Percentiles rank a stretch among this genome's conserved stretches.
phyloP scores from a whole-genome alignment of 768 basidiomycete genomes.

The Termitomyces sp. region DNA sequence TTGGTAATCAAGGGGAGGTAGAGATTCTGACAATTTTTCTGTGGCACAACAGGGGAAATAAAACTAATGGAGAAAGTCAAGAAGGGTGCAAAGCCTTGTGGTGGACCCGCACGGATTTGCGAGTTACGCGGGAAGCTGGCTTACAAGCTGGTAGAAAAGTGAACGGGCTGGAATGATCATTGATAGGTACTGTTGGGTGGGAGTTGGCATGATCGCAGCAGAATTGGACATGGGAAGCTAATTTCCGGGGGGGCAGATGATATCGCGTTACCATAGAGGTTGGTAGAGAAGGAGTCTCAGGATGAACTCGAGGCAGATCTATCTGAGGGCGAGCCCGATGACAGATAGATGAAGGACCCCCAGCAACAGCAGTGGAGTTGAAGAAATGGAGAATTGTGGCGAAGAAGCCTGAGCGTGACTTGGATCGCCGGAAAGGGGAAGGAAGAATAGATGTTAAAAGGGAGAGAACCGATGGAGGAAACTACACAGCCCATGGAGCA shows the following conservation, averaged over 20 bases:
- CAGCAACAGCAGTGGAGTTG: neutral
- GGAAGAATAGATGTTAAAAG: conserved; percentile 15
- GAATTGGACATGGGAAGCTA: conserved; percentile 24
- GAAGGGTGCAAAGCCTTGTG: conserved; percentile 3
- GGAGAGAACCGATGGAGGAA: conserved; percentile 11
- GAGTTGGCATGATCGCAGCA: conserved; percentile 10
- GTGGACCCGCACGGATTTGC: neutral
- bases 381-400: conserved; percentile 4
- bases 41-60: conserved; percentile 5
- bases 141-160: neutral
- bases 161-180: conserved; percentile 4
- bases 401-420: conserved; percentile 1
- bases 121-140: neutral
- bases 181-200: conserved; percentile 13
- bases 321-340: neutral
- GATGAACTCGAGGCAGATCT: conserved; percentile 5
- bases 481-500: conserved; percentile 6
- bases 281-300: neutral
- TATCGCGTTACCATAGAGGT: neutral
- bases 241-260: conserved; percentile 26
- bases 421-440: conserved; percentile 11
- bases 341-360: neutral
- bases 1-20: conserved; percentile 4
- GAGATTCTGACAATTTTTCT: neutral
- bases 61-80: conserved; percentile 8